Evolutionary conservation across 306 rosid genomes (phyloP).

Genomic region (Fragaria iinumae): DNA sequence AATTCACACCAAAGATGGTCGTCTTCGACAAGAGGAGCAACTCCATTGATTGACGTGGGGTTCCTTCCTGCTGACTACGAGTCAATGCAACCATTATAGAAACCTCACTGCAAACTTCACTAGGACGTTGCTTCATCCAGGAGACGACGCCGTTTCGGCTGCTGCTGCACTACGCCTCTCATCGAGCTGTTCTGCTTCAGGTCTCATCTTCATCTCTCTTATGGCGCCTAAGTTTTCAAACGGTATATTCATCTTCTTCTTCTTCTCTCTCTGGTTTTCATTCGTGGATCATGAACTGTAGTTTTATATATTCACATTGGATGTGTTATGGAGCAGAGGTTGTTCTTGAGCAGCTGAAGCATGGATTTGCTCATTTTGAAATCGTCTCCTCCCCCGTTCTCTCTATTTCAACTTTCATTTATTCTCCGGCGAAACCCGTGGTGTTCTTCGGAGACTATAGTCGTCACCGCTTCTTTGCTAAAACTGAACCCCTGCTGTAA

Average conservation of each 20-base stretch:
- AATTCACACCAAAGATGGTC: too few species aligned
- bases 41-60: too few species aligned
- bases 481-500: constrained; percentile 50
- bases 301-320: not conserved
- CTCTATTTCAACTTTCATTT: constrained; percentile 44
- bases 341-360: constrained; percentile 62
- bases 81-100: too few species aligned
- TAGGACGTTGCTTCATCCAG: too few species aligned
- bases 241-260: constrained; percentile 26
- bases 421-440: constrained; percentile 17
- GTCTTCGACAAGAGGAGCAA: too few species aligned
- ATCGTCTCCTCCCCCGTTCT: constrained; percentile 55
- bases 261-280: not conserved
- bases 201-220: too few species aligned
- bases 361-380: constrained; percentile 71
- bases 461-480: constrained; percentile 61
- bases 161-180: too few species aligned
- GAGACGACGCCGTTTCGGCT: too few species aligned
- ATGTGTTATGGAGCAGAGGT: constrained; percentile 24
- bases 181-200: too few species aligned
- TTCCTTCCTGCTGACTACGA: too few species aligned
- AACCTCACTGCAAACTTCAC: too few species aligned
- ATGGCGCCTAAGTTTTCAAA: constrained; percentile 13
- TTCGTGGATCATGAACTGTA: too few species aligned
- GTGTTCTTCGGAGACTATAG: constrained; percentile 22